Conservation (phyloP, 2,329 filamentous ascomycete species). For the Cercospora sesami region DNA sequence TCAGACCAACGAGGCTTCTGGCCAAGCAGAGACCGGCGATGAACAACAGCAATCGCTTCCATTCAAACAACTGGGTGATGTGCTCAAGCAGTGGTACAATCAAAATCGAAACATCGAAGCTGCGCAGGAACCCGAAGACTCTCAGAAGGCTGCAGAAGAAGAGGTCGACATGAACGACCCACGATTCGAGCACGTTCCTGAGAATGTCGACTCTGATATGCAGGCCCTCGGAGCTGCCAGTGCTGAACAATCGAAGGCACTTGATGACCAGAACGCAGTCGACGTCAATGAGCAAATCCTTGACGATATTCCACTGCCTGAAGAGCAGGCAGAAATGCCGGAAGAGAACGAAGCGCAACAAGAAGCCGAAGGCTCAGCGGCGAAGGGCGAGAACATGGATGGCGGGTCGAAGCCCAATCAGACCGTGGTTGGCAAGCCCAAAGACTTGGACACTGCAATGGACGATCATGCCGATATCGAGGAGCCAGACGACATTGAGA, state of each 20-base stretch:
- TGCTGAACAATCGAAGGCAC: slow-evolving; percentile 79
- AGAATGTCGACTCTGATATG: slow-evolving; percentile 79
- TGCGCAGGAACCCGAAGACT: slow-evolving; percentile 50
- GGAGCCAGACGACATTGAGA: slow-evolving; percentile 41
- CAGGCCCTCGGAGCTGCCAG: slow-evolving; percentile 88
- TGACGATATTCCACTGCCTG: slow-evolving; percentile 37
- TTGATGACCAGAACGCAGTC: slow-evolving; percentile 83
- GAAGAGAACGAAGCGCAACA: slow-evolving; percentile 44
- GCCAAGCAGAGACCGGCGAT: slow-evolving; percentile 22
- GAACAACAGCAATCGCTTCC: slow-evolving; percentile 56
- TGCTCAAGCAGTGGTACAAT: slow-evolving; percentile 87
- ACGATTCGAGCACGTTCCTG: slow-evolving; percentile 91
- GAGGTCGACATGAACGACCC: slow-evolving; percentile 65
- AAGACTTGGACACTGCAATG: slow-evolving; percentile 44
- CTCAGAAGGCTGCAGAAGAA: slow-evolving; percentile 52
- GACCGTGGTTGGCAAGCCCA: slow-evolving; percentile 50
- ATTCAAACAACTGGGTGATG: slow-evolving; percentile 93
- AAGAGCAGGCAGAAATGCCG: slow-evolving; percentile 32
- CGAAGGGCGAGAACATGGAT: slow-evolving; percentile 19
- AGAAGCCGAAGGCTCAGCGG: slow-evolving; percentile 31
- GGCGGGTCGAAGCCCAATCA: slow-evolving; percentile 33
- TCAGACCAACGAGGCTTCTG: slow-evolving; percentile 22
- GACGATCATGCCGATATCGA: slow-evolving; percentile 42
- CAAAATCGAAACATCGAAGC: slow-evolving; percentile 79
- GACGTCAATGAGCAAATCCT: slow-evolving; percentile 47